A percentile compares a stretch with the other conserved stretches of the same genome.
Conservation (phyloP, 306 rosid species). For the Fragaria vesca region DNA sequence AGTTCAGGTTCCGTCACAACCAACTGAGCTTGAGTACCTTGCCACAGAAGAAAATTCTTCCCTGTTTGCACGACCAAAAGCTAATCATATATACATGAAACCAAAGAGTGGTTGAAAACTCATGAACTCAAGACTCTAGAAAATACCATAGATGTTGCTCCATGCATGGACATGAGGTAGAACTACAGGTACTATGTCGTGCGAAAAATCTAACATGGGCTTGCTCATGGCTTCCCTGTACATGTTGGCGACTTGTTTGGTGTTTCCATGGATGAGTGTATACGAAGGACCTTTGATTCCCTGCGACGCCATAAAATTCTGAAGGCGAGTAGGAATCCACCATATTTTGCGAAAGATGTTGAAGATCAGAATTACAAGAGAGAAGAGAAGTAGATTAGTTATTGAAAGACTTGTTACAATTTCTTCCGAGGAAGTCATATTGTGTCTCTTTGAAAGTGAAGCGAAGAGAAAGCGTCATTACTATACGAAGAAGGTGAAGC, state of each 20-base stretch:
- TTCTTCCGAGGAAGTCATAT: neutral
- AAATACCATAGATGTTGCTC: neutral
- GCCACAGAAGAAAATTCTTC: slow-evolving; percentile 30
- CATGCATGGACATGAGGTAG: slow-evolving; percentile 21
- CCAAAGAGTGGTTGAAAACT: neutral
- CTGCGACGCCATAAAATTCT: slow-evolving; percentile 4
- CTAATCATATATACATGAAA: neutral
- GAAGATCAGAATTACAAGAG: neutral
- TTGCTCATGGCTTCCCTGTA: slow-evolving; percentile 22
- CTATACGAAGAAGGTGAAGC: neutral
- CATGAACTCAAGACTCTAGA: neutral
- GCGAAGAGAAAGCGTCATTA: neutral
- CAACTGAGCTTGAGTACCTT: slow-evolving; percentile 24
- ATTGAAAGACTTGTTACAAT: neutral
- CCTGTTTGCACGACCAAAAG: slow-evolving; percentile 18
- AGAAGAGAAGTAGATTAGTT: neutral
- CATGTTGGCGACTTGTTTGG: slow-evolving; percentile 19
- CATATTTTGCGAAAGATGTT: slow-evolving; percentile 15
- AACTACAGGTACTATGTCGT: slow-evolving; percentile 19
- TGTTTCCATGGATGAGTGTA: slow-evolving; percentile 24
- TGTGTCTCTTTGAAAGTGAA: neutral
- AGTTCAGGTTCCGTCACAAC: slow-evolving; percentile 26
- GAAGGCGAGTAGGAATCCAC: slow-evolving; percentile 24
- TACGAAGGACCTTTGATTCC: slow-evolving; percentile 35
- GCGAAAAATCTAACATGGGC: slow-evolving; percentile 20